phyloP scores from a whole-genome alignment of 208 protist genomes.

The Wallacemonas collosoma region DNA sequence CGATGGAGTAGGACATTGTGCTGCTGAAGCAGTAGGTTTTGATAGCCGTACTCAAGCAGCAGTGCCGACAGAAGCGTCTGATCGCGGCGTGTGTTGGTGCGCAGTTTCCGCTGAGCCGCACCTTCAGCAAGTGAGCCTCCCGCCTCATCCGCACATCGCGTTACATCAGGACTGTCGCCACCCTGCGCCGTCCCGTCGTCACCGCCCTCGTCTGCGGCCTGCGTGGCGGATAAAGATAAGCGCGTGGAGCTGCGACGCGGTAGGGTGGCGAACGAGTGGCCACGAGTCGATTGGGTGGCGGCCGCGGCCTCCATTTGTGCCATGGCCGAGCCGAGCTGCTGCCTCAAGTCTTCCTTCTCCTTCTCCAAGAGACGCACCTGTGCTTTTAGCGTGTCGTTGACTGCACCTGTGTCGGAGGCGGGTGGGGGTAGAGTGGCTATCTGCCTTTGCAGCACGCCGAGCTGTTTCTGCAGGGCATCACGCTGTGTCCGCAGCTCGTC shows the following conservation, averaged over 20 bases:
- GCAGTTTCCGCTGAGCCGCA: slow-evolving; percentile 20
- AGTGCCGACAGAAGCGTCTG: slow-evolving; percentile 50
- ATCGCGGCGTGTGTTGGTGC: slow-evolving; percentile 28
- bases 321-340: slow-evolving; percentile 43
- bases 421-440: slow-evolving; percentile 40
- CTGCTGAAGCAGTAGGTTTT: slow-evolving; percentile 72
- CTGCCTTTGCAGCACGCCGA: slow-evolving; percentile 59
- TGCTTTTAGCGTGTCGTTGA: slow-evolving; percentile 42
- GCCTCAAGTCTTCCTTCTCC: slow-evolving; percentile 56
- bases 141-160: too few relatives aligned
- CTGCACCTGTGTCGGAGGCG: slow-evolving; percentile 27
- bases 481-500: slow-evolving; percentile 60
- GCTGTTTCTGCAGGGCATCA: slow-evolving; percentile 56
- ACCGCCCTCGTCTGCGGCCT: slow-evolving; percentile 19
- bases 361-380: slow-evolving; percentile 65
- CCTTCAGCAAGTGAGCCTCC: background rate
- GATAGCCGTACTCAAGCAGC: slow-evolving; percentile 58
- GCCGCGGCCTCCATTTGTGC: slow-evolving; percentile 23
- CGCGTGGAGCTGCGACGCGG: slow-evolving; percentile 27
- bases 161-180: too few relatives aligned
- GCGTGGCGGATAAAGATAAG: background rate
- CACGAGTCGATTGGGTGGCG: background rate
- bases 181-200: background rate
- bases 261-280: slow-evolving; percentile 5
- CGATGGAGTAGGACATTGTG: slow-evolving; percentile 44